phyloP scores from a whole-genome alignment of 1,284 basidiomycete species.

The Microbotryum violaceum region DNA sequence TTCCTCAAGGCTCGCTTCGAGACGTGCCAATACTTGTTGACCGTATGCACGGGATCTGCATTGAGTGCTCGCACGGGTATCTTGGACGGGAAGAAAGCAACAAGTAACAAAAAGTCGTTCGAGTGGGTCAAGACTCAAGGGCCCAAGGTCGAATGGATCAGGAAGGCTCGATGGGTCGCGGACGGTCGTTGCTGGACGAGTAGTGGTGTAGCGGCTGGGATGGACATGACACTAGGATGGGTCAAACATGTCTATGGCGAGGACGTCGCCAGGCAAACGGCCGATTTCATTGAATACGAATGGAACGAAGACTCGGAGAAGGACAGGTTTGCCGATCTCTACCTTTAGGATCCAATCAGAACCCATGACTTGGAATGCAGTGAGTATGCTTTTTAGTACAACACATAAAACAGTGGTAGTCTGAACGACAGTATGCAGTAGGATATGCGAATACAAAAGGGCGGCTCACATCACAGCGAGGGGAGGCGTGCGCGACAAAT shows the following conservation, averaged over 20 bases:
- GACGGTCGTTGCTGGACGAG: constrained; percentile 45
- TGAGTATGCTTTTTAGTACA: no score
- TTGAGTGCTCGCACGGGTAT: constrained; percentile 1
- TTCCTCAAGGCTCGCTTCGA: not conserved
- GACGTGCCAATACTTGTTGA: not conserved
- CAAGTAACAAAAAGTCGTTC: constrained; percentile 1
- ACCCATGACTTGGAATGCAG: no score
- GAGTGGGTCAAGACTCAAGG: not conserved
- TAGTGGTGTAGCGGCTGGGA: constrained; percentile 44
- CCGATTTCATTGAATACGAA: not conserved
- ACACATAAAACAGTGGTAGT: no score
- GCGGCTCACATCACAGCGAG: constrained; percentile 6
- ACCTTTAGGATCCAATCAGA: not conserved
- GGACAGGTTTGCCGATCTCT: constrained; percentile 1
- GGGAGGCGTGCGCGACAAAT: constrained; percentile 21
- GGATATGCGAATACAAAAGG: no score
- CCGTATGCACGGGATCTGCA: constrained; percentile 2
- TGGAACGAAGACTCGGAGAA: constrained; percentile 2
- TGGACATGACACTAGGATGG: constrained; percentile 43
- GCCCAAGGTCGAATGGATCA: constrained; percentile 40
- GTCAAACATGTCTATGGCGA: constrained; percentile 31
- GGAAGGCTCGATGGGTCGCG: constrained; percentile 43
- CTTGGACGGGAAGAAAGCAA: constrained; percentile 4
- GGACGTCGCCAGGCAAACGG: not conserved
- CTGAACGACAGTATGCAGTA: no score